Conservation (phyloP, 345 rosid genomes). For the Nephelium lappaceum region DNA sequence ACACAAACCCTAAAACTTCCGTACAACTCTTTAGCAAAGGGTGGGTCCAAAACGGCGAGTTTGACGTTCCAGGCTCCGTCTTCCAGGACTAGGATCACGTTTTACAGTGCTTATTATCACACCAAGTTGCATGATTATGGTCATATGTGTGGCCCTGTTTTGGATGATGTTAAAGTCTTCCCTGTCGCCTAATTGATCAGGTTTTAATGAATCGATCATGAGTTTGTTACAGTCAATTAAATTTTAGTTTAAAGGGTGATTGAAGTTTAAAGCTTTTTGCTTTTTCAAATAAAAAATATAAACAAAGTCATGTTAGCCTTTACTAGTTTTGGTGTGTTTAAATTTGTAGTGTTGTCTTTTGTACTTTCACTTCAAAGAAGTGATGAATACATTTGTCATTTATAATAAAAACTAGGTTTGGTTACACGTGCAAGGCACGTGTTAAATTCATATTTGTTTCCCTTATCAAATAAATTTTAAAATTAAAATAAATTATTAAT, state of each 20-base stretch:
- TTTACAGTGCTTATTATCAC: slow-evolving; percentile 74
- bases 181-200: not conserved
- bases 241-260: too few species aligned
- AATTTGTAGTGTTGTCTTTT: not conserved
- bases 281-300: too few species aligned
- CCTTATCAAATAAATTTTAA: too few species aligned
- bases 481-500: too few species aligned
- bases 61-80: slow-evolving; percentile 52
- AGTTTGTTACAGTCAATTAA: too few species aligned
- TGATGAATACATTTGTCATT: not conserved
- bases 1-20: slow-evolving; percentile 42
- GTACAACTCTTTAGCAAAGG: slow-evolving; percentile 52
- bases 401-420: too few species aligned
- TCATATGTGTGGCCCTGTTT: slow-evolving; percentile 84
- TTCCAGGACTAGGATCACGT: slow-evolving; percentile 64
- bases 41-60: slow-evolving; percentile 49
- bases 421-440: too few species aligned
- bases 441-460: too few species aligned
- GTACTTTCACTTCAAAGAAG: not conserved
- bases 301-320: too few species aligned
- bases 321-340: not conserved
- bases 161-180: slow-evolving; percentile 64
- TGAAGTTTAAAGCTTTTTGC: too few species aligned
- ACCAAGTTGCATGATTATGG: slow-evolving; percentile 71
- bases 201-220: too few species aligned